A percentile compares a stretch with the other conserved stretches of the same genome.
Conservation (phyloP, 495 filamentous ascomycete genomes). For the Lasiosphaeris hirsuta region DNA sequence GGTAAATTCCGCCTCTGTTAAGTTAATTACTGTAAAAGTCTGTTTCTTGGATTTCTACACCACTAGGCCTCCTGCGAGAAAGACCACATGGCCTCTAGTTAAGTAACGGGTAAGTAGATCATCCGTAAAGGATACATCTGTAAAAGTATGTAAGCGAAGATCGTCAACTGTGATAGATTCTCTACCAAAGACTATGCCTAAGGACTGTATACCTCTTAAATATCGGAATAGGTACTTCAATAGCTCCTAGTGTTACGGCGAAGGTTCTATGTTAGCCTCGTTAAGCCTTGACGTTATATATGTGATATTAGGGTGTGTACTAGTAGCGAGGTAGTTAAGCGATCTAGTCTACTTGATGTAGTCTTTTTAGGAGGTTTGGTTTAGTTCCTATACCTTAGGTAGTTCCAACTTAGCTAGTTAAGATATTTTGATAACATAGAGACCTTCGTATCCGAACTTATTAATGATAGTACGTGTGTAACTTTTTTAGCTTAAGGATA, state of each 20-base stretch:
- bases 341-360: conserved; percentile 9
- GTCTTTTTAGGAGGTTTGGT: neutral
- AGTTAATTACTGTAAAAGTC: neutral
- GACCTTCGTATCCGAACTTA: neutral
- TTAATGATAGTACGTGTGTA: neutral
- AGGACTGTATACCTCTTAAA: neutral
- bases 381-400: neutral
- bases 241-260: neutral
- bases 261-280: no score
- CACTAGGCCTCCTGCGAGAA: conserved; percentile 5
- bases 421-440: neutral
- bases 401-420: neutral
- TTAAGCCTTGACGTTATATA: neutral
- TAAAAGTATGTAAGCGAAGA: neutral
- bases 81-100: neutral
- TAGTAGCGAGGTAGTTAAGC: neutral
- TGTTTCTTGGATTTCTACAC: conserved; percentile 11
- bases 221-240: conserved; percentile 2
- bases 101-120: conserved; percentile 4
- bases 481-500: neutral
- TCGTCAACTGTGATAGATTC: neutral
- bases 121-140: conserved; percentile 6
- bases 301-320: conserved; percentile 6
- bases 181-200: neutral
- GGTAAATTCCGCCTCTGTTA: conserved; percentile 7